These are phyloP conservation scores for Fusarium zealandicum DNA, from an alignment of 2,329 filamentous ascomycete genomes.

Conservation along the genomic window DNA sequence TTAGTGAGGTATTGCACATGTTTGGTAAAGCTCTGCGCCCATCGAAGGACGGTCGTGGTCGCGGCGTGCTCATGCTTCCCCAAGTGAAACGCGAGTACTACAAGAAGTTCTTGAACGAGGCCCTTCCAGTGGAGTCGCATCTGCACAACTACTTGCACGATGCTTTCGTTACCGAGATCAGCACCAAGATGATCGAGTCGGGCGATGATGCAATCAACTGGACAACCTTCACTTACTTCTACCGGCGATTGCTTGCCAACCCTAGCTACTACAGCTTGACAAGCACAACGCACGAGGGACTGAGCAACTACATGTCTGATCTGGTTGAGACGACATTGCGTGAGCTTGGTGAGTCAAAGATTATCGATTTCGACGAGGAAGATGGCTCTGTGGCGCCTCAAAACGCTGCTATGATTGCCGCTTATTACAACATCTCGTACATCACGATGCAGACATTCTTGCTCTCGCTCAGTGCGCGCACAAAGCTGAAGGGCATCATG, in stretches of 20 bases:
- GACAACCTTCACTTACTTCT: constrained; percentile 99
- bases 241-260: constrained; percentile 91
- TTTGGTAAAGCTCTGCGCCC: constrained; percentile 90
- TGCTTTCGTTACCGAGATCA: constrained; percentile 96
- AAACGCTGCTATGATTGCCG: constrained; percentile 96
- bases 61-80: constrained; percentile 95
- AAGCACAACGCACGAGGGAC: constrained; percentile 86
- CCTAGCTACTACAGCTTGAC: constrained; percentile 94
- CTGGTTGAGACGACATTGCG: constrained; percentile 91
- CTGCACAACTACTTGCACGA: constrained; percentile 92
- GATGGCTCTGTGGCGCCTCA: constrained; percentile 88
- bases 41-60: constrained; percentile 78
- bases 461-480: constrained; percentile 84
- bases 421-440: constrained; percentile 99
- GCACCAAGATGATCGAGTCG: constrained; percentile 92
- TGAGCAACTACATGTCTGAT: constrained; percentile 95
- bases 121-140: constrained; percentile 93
- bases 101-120: constrained; percentile 97
- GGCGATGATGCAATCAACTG: constrained; percentile 98
- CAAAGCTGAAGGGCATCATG: constrained; percentile 94
- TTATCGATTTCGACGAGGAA: constrained; percentile 94
- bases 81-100: constrained; percentile 96
- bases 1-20: constrained; percentile 96
- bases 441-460: constrained; percentile 99
- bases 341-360: constrained; percentile 90